Evolutionary conservation across 371 early-diverging fungal species (phyloP), one percentile per base, ranked within the genome.

Genomic region (Zopfochytrium polystomum): DNA sequence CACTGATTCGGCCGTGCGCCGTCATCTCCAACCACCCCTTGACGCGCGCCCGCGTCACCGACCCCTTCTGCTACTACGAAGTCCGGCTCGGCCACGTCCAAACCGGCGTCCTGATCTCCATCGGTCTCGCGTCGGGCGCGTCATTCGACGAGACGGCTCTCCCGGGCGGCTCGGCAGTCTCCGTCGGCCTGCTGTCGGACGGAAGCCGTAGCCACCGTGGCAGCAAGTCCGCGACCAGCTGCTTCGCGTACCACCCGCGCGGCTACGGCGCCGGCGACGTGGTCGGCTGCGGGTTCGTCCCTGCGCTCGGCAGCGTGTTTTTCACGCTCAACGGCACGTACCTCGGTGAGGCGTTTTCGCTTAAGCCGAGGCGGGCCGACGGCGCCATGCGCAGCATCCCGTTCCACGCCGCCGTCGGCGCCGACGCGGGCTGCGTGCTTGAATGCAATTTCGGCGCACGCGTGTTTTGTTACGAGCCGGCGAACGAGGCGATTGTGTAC

Each of bases 221-320:
- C 9, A 38, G 38, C 38, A 9, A 9, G n/a, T 11, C 47, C 7
- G 25, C 47, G 7, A 13, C 23, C 25, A 7, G 13, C 18, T 11
- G n/a, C 11, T n/a, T 47, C 25, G 7, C 13, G 7, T 47, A 6
- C 22, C 18, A 7, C 7, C 25, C 47, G 22, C 9, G 23, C n/a
- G 47, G 47, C 11, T 47, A 13, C 25, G 9, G 15, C 43, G 23
- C 5, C 35, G 31, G 26, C 48, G 42, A 5, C 26, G 58, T 25
- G 33, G 58, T 58, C 49, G 58, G 58, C 3, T 58, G 58, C 49
- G 58, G 58, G 22, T 58, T 31, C 49, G 32, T 58, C 22, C 58
- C 58, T 6, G 46, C 58, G 23, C 33, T 58, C 23, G 58, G 58
- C 18, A 26, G 49, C 22, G 58, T 58, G 32, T 58, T 58, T 25